Evolutionary conservation across 129 eudicot genomes (phyloP), one percentile per base, ranked within the genome.

Genomic region (Sambucus nigra): DNA sequence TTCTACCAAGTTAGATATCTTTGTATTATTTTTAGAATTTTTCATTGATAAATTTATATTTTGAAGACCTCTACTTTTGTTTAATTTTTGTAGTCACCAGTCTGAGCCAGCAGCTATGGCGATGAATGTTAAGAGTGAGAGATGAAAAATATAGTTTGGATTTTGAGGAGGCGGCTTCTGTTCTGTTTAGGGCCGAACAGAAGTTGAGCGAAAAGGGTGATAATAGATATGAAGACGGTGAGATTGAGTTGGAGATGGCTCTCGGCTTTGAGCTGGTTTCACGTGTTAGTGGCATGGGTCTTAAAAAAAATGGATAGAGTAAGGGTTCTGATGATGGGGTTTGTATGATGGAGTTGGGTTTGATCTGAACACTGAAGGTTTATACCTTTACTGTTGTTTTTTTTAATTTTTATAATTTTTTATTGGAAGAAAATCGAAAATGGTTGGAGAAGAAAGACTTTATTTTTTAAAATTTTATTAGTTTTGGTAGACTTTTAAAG

Each of bases 21-120:
- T n/a, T n/a, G n/a, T n/a, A n/a, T n/a, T n/a, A n/a, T n/a, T n/a
- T n/a, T n/a, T n/a, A n/a, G n/a, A n/a, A n/a, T n/a, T n/a, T n/a
- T n/a, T n/a, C n/a, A n/a, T n/a, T n/a, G n/a, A n/a, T n/a, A n/a
- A n/a, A n/a, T n/a, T n/a, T n/a, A n/a, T n/a, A n/a, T n/a, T n/a
- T n/a, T n/a, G n/a, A n/a, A n/a, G n/a, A n/a, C n/a, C n/a, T n/a
- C n/a, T n/a, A n/a, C n/a, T n/a, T n/a, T n/a, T n/a, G n/a, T n/a
- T n/a, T n/a, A n/a, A n/a, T n/a, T n/a, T n/a, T n/a, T n/a, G n/a
- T 71, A 76, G 83, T 39, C 74, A 76, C 48, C 72, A 67, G 52
- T 71, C 72, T 19, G 76, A 75, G 54, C 31, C 46, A 50, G 49
- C 50, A 25, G 16, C 56, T 19, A 20, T 40, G 59, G 55, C 38